A percentile compares a stretch with the other conserved stretches of the same genome.
phyloP scores from a whole-genome alignment of 306 rosid species.

The Corylus avellana region DNA sequence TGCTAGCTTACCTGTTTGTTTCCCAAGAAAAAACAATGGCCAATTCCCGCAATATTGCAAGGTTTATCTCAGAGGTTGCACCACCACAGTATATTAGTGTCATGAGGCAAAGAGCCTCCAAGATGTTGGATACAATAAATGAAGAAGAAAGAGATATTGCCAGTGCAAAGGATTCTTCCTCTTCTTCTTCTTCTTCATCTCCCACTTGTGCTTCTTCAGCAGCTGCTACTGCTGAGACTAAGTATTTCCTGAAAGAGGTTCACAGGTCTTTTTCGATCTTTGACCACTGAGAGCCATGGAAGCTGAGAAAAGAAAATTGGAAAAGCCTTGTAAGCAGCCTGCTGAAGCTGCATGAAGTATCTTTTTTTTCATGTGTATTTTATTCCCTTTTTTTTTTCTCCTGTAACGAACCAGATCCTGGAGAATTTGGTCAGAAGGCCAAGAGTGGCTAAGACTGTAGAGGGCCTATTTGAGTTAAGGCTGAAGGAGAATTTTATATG shows the following conservation, averaged over 20 bases:
- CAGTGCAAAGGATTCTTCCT: background rate
- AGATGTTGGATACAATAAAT: constrained; percentile 82
- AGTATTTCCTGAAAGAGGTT: constrained; percentile 33
- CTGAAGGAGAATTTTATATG: background rate
- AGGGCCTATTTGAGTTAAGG: background rate
- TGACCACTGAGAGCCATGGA: constrained; percentile 14
- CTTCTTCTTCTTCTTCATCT: background rate
- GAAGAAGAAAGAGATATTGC: constrained; percentile 79
- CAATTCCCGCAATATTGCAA: constrained; percentile 59
- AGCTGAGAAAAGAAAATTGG: background rate
- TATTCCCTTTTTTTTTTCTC: background rate
- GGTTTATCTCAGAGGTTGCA: constrained; percentile 84
- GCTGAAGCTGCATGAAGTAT: background rate
- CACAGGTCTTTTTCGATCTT: constrained; percentile 33
- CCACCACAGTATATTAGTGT: constrained; percentile 89
- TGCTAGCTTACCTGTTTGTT: background rate
- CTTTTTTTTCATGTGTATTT: background rate
- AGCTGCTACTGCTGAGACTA: constrained; percentile 10
- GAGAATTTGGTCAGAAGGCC: background rate
- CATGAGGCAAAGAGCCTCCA: constrained; percentile 72
- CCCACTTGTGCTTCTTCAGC: constrained; percentile 19
- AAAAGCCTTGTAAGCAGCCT: background rate
- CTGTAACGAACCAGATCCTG: background rate
- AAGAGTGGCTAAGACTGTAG: background rate
- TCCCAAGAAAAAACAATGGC: constrained; percentile 47